Conservation (phyloP, 1,139 yeast genomes). For the Hemisphaericaspora xylanilytica region DNA sequence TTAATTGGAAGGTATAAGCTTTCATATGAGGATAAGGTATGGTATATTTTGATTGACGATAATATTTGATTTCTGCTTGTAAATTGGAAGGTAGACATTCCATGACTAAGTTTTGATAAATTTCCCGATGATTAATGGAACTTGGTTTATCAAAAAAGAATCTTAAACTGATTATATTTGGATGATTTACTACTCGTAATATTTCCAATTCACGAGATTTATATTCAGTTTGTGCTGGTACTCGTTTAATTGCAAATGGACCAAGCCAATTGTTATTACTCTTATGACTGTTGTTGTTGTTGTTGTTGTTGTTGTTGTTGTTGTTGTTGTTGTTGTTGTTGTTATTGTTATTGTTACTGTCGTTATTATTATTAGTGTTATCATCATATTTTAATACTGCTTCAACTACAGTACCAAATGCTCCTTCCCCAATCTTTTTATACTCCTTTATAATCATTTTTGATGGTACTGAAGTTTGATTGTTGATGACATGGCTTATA, state of each 20-base stretch:
- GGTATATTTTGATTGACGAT: constrained; percentile 59
- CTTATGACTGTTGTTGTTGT: neutral
- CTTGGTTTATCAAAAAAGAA: constrained; percentile 66
- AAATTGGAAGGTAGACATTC: constrained; percentile 80
- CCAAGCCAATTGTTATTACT: constrained; percentile 54
- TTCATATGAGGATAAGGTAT: constrained; percentile 73
- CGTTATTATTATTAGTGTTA: neutral
- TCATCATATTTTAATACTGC: constrained; percentile 50
- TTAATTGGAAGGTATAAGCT: constrained; percentile 75
- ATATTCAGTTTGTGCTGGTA: constrained; percentile 82
- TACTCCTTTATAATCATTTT: constrained; percentile 71
- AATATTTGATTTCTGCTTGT: constrained; percentile 70
- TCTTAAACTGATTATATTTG: constrained; percentile 67
- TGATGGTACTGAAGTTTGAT: constrained; percentile 48
- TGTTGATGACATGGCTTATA: constrained; percentile 55
- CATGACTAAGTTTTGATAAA: constrained; percentile 80
- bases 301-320: constrained; percentile 17
- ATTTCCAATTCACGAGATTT: constrained; percentile 78
- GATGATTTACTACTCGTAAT: constrained; percentile 70
- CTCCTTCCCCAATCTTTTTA: constrained; percentile 78
- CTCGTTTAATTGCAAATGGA: constrained; percentile 78
- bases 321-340: constrained; percentile 16
- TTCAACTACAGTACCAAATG: constrained; percentile 80
- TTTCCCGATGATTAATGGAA: constrained; percentile 56
- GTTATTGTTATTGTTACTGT: constrained; percentile 10